Base-by-base conservation (phyloP, 129 eudicot species). In the Solidago caesia region DNA sequence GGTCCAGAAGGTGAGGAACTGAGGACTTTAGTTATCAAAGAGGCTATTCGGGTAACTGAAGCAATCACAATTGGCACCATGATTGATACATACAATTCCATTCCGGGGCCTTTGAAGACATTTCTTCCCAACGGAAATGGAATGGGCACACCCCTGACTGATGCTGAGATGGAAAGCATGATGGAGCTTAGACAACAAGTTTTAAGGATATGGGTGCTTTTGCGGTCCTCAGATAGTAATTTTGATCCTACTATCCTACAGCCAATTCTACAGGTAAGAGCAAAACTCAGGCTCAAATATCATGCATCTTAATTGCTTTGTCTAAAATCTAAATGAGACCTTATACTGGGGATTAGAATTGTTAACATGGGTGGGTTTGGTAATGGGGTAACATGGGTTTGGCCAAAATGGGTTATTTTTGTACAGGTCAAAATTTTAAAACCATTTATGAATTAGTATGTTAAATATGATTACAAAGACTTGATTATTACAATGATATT, bases 121-220 rank as follows among this genome's bases (percentile, higher is more conserved):
- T 53, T 94, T 44, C 33, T 94, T 42, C 82, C 77, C 13, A 88
- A 81, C n/a, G 87, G 81, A 29, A 84, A 82, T 67, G 81, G 79
- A 70, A 74, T 73, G 48, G 83, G 91, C 57, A 83, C 80, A 15
- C 74, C 89, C 57, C 21, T 79, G 56, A 88, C 64, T 21, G 72
- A 73, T 72, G 83, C 81, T 51, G 97, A 94, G 74, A 81, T 77
- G 79, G 86, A 83, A 64, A 82, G 74, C 70, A 77, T 90, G 87
- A 61, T 94, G 96, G 98, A 90, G 66, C 92, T 94, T 78, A 87
- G 98, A 83, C 86, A 84, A 77, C 97, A 87, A 79, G 98, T 94
- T 42, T 68, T 88, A 12, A 88, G 97, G 82, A 87, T 94, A 75
- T 90, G 97, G 98, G 91, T 84, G 47, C 92, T 94, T 79, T 78